phyloP scores from a whole-genome alignment of 257 asterid genomes.

The Mentha longifolia region DNA sequence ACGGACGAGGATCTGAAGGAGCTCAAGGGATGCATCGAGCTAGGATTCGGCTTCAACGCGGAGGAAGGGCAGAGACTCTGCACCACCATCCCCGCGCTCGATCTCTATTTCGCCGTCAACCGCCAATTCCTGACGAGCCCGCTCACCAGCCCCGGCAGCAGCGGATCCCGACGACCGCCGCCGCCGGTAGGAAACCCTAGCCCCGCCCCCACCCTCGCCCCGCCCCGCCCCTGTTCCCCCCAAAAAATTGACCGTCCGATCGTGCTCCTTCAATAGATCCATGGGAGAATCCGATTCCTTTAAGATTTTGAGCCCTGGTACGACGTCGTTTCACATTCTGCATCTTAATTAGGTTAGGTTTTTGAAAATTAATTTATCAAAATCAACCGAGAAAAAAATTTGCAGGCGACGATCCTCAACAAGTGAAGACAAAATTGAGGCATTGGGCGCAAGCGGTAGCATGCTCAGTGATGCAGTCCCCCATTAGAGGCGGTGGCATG shows the following conservation, averaged over 20 bases:
- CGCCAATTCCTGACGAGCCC: constrained; percentile 60
- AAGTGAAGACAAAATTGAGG: constrained; percentile 66
- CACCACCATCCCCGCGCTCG: constrained; percentile 79
- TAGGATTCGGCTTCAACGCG: constrained; percentile 86
- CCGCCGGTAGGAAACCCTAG: not conserved
- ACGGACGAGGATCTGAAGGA: constrained; percentile 84
- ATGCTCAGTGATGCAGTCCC: constrained; percentile 68
- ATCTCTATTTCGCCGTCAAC: constrained; percentile 80
- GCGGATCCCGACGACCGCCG: constrained; percentile 28
- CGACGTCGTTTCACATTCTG: too few relatives aligned
- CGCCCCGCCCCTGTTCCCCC: constrained; percentile 1
- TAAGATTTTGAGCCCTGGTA: constrained; percentile 57
- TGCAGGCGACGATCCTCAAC: constrained; percentile 67
- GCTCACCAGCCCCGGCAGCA: constrained; percentile 50
- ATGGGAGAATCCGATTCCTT: constrained; percentile 48
- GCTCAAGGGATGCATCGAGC: constrained; percentile 81
- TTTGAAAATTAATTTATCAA: too few relatives aligned
- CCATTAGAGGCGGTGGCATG: constrained; percentile 34
- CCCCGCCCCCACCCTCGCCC: not conserved
- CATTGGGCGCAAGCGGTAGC: constrained; percentile 87
- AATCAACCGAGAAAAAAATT: too few relatives aligned
- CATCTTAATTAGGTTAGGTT: too few relatives aligned
- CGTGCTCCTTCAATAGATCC: constrained; percentile 33
- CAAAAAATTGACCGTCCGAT: constrained; percentile 10
- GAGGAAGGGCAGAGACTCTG: constrained; percentile 67